A percentile compares a stretch with the other conserved stretches of the same genome.
Evolutionary conservation across 768 basidiomycete species (phyloP).

Genomic region (Rossbeevera mucosa): DNA sequence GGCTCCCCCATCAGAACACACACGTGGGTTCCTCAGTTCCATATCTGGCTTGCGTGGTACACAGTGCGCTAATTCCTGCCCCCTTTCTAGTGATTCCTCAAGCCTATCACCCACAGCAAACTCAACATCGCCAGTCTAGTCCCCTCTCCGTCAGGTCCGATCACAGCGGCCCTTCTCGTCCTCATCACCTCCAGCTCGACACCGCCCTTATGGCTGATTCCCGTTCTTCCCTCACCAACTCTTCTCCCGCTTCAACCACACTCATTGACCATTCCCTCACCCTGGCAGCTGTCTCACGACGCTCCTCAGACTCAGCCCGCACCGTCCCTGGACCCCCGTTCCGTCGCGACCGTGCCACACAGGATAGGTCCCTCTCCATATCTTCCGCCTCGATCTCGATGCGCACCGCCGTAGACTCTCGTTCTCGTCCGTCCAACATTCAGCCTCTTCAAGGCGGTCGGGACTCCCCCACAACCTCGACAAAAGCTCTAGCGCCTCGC

Average conservation of each 20-base stretch:
- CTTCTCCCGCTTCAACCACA: constrained; percentile 43
- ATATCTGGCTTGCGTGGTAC: constrained; percentile 26
- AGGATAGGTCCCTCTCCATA: constrained; percentile 76
- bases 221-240: constrained; percentile 39
- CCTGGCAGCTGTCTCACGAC: constrained; percentile 35
- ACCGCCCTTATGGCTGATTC: constrained; percentile 40
- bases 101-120: constrained; percentile 21
- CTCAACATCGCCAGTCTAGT: constrained; percentile 30
- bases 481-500: constrained; percentile 37
- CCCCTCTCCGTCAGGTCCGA: constrained; percentile 39
- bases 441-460: constrained; percentile 37
- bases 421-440: constrained; percentile 33
- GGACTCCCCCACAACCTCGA: constrained; percentile 32
- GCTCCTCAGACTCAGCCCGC: constrained; percentile 68
- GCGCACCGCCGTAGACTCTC: constrained; percentile 41
- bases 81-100: constrained; percentile 26
- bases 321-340: constrained; percentile 50
- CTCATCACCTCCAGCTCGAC: constrained; percentile 58
- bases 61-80: constrained; percentile 24
- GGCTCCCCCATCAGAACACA: constrained; percentile 38
- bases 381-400: constrained; percentile 54
- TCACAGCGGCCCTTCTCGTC: constrained; percentile 34
- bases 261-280: constrained; percentile 32
- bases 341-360: constrained; percentile 55
- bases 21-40: constrained; percentile 38